Percentiles rank a stretch among this genome's conserved stretches.
Evolutionary conservation across 768 basidiomycete genomes (phyloP).

Genomic region (Pisolithus sp.): DNA sequence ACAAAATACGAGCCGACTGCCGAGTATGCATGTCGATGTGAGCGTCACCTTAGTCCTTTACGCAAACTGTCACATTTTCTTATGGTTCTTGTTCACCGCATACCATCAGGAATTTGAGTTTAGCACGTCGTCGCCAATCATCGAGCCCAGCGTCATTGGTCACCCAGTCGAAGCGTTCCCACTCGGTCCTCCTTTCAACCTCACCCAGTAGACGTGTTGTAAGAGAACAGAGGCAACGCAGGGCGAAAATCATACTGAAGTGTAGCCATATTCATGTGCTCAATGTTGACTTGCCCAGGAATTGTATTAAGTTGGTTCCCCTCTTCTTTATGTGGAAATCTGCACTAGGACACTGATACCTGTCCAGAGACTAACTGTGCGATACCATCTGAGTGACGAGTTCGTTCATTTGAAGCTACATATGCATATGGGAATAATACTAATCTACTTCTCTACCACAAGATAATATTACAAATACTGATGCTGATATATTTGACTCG

Average conservation of each 20-base stretch:
- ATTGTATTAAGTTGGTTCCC: too few species aligned
- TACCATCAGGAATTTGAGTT: conserved; percentile 8
- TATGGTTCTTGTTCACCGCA: conserved; percentile 2
- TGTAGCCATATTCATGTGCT: not conserved
- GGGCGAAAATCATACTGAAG: not conserved
- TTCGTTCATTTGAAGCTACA: too few species aligned
- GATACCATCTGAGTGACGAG: too few species aligned
- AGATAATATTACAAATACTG: too few species aligned
- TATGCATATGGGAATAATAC: not conserved
- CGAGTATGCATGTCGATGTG: conserved; percentile 79
- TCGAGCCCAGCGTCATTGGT: conserved; percentile 12
- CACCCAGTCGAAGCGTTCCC: conserved; percentile 19
- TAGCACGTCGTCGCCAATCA: conserved; percentile 24
- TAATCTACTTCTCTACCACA: too few species aligned
- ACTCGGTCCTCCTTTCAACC: conserved; percentile 27
- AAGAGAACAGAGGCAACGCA: not conserved
- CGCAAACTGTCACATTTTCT: not conserved
- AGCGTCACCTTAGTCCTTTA: conserved; percentile 23
- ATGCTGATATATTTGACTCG: not conserved
- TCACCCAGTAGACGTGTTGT: conserved; percentile 10
- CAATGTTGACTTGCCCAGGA: too few species aligned
- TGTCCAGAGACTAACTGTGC: too few species aligned
- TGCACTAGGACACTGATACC: too few species aligned
- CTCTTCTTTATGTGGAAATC: too few species aligned
- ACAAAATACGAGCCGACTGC: conserved; percentile 80